Conservation (phyloP, 495 filamentous ascomycete species). For the Xylaria curta region DNA sequence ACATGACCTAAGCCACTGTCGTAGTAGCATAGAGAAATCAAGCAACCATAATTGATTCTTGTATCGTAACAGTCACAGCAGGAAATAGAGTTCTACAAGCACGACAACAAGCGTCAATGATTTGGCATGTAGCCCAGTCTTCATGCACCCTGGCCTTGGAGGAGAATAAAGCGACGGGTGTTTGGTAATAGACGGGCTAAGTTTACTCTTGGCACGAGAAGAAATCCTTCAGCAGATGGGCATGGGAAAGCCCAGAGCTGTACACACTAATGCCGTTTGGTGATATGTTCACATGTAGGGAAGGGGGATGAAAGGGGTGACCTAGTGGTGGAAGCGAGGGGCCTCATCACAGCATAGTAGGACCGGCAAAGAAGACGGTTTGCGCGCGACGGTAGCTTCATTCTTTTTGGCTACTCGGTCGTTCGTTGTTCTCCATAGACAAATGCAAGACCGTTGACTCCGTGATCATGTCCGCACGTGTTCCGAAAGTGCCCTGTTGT, state of each 20-base stretch:
- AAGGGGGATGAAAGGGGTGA: neutral
- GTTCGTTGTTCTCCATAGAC: conserved; percentile 41
- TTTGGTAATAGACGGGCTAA: conserved; percentile 88
- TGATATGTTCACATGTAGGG: conserved; percentile 18
- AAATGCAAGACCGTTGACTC: conserved; percentile 47
- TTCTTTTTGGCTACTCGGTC: conserved; percentile 39
- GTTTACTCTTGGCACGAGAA: conserved; percentile 88
- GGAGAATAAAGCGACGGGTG: conserved; percentile 65
- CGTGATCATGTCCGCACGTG: conserved; percentile 40
- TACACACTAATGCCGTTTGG: conserved; percentile 98
- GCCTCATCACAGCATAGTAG: conserved; percentile 28
- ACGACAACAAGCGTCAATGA: conserved; percentile 15
- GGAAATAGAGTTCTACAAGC: neutral
- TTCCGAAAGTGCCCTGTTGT: conserved; percentile 39
- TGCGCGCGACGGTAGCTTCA: conserved; percentile 25
- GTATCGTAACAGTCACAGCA: neutral
- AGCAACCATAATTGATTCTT: neutral
- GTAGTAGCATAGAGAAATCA: neutral
- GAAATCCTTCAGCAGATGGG: conserved; percentile 94
- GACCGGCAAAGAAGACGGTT: conserved; percentile 12
- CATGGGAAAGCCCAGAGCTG: conserved; percentile 83
- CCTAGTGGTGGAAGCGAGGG: conserved; percentile 14
- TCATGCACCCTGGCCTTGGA: conserved; percentile 82
- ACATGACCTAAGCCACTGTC: neutral
- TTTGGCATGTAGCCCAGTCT: conserved; percentile 74